phyloP scores from a whole-genome alignment of 2,329 filamentous ascomycete species.

The Clarireedia monteithiana region DNA sequence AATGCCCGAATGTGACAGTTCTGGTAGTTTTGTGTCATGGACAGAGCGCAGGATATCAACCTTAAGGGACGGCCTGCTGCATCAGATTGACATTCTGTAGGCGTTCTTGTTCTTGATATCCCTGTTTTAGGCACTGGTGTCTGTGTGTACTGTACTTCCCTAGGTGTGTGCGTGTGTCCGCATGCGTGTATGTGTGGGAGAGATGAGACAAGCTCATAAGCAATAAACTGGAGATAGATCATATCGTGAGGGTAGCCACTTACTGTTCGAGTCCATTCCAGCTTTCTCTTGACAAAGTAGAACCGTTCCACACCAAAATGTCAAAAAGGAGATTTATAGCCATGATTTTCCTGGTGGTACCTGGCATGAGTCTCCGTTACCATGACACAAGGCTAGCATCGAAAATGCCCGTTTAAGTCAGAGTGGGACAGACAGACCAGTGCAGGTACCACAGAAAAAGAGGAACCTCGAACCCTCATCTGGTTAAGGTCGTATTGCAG shows the following conservation, averaged over 20 bases:
- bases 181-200: no score
- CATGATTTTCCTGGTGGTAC: not conserved
- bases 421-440: not conserved
- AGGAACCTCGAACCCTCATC: not conserved
- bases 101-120: no score
- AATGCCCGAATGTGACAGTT: not conserved
- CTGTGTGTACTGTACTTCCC: no score
- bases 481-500: not conserved
- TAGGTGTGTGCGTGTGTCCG: no score
- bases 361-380: not conserved
- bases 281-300: not conserved
- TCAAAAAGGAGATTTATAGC: not conserved
- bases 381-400: not conserved
- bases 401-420: not conserved
- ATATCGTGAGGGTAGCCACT: no score
- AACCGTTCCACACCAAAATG: not conserved
- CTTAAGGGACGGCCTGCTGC: no score
- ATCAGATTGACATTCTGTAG: no score
- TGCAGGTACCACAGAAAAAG: not conserved
- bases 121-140: no score
- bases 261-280: not conserved
- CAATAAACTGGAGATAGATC: no score
- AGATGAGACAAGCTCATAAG: no score
- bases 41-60: no score
- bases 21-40: no score